phyloP scores from a whole-genome alignment of 768 basidiomycete genomes.

The Boletus pseudo-olivaceus region DNA sequence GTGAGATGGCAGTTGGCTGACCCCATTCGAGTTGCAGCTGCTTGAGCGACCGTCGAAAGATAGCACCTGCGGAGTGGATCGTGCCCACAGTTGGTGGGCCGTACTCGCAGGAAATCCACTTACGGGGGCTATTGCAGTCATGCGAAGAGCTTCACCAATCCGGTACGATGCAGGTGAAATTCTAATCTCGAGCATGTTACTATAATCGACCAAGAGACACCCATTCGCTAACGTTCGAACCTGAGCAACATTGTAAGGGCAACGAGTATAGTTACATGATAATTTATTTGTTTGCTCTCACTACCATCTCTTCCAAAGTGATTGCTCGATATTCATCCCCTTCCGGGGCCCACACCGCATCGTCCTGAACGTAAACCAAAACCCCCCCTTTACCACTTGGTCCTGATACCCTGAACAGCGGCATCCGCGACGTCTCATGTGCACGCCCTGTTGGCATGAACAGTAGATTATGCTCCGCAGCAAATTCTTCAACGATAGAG shows the following conservation, averaged over 20 bases:
- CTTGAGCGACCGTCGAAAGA: not conserved
- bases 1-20: not conserved
- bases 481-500: conserved; percentile 88
- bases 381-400: conserved; percentile 85
- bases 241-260: not conserved
- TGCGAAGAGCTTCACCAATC: no score
- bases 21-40: not conserved
- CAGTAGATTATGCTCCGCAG: conserved; percentile 79
- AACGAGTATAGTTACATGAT: not conserved
- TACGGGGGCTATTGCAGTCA: no score
- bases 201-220: not conserved
- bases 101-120: not conserved
- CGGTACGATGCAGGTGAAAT: no score
- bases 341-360: conserved; percentile 87
- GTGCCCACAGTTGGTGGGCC: not conserved
- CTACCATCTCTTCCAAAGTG: conserved; percentile 84
- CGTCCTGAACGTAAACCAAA: conserved; percentile 85
- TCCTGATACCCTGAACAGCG: conserved; percentile 80
- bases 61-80: not conserved
- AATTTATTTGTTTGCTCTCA: conserved; percentile 44
- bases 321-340: conserved; percentile 71
- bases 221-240: not conserved
- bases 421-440: conserved; percentile 84
- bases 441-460: conserved; percentile 86
- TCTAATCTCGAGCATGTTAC: no score